phyloP scores from a whole-genome alignment of 495 filamentous ascomycete species.

The Tricharina praecox region DNA sequence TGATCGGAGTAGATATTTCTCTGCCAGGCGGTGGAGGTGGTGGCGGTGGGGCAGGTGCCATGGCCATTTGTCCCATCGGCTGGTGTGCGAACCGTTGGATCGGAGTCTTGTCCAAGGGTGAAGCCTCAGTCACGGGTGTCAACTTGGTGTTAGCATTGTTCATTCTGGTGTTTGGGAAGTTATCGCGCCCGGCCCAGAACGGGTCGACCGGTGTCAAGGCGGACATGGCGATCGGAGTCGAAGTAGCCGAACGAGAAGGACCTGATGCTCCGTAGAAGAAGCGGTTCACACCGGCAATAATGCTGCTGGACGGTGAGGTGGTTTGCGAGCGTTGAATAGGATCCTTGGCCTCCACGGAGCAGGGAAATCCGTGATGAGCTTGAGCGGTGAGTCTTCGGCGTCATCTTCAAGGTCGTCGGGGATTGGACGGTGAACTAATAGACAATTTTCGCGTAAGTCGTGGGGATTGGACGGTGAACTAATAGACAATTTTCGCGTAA shows the following conservation, averaged over 20 bases:
- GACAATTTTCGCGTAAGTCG: slow-evolving; percentile 14
- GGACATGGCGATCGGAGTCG: slow-evolving; percentile 82
- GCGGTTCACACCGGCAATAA: slow-evolving; percentile 20
- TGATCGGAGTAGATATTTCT: slow-evolving; percentile 20
- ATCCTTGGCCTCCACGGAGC: slow-evolving; percentile 21
- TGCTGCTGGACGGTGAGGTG: slow-evolving; percentile 16
- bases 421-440: slow-evolving; percentile 24
- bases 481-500: slow-evolving; percentile 19
- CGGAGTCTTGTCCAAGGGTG: slow-evolving; percentile 39
- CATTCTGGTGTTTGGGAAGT: slow-evolving; percentile 41
- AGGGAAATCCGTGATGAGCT: slow-evolving; percentile 74
- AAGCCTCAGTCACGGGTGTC: slow-evolving; percentile 70
- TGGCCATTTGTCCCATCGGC: too few relatives aligned
- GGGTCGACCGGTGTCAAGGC: slow-evolving; percentile 58
- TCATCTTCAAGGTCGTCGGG: slow-evolving; percentile 24
- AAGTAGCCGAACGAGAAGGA: slow-evolving; percentile 41
- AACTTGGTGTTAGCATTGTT: slow-evolving; percentile 51
- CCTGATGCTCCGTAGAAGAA: slow-evolving; percentile 57
- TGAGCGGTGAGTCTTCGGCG: slow-evolving; percentile 65
- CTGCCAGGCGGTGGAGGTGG: neutral
- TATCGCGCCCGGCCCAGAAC: slow-evolving; percentile 17
- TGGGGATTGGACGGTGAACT: slow-evolving; percentile 23
- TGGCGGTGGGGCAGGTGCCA: neutral
- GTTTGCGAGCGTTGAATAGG: slow-evolving; percentile 22
- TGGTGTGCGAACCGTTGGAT: slow-evolving; percentile 19